These are phyloP conservation scores for Erodium texanum DNA, from an alignment of 441 rosid species.

Conservation along the genomic window DNA sequence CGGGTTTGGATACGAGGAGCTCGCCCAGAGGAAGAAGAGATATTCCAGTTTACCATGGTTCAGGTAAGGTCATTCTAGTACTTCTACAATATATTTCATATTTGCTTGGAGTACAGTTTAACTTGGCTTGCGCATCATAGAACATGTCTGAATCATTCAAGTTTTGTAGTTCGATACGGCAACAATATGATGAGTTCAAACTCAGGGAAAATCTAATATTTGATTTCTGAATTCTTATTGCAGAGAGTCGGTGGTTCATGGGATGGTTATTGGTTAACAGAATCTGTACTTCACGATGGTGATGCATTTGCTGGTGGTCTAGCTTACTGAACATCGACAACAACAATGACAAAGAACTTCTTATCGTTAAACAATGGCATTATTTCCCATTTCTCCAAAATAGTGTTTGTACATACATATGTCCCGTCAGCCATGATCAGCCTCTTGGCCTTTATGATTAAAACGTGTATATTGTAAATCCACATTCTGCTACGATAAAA, in stretches of 20 bases:
- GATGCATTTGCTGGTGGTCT: conserved; percentile 74
- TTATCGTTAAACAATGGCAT: not conserved
- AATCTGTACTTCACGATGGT: conserved; percentile 76
- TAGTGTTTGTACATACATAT: not conserved
- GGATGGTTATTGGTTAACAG: conserved; percentile 97
- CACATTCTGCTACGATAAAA: not conserved
- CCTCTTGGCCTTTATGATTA: not conserved
- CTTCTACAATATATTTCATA: not conserved
- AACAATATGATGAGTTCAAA: not conserved
- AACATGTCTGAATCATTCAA: not conserved
- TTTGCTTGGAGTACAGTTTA: not conserved
- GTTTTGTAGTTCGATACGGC: not conserved
- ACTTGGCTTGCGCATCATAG: not conserved
- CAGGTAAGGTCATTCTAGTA: conserved; percentile 42
- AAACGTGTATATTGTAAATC: not conserved
- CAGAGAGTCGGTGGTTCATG: conserved; percentile 88
- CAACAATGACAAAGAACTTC: not conserved
- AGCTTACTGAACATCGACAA: conserved; percentile 45
- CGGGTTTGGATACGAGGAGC: conserved; percentile 76
- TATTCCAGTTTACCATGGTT: conserved; percentile 77
- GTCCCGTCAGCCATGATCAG: not conserved
- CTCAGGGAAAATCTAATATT: too few relatives aligned
- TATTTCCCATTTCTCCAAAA: too few relatives aligned
- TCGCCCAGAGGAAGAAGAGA: conserved; percentile 81
- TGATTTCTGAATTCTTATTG: conserved; percentile 19